Percentiles rank a stretch among this genome's conserved stretches.
These are phyloP conservation scores for Dittrichia graveolens DNA, from an alignment of 129 eudicot genomes.

Conservation along the genomic window DNA sequence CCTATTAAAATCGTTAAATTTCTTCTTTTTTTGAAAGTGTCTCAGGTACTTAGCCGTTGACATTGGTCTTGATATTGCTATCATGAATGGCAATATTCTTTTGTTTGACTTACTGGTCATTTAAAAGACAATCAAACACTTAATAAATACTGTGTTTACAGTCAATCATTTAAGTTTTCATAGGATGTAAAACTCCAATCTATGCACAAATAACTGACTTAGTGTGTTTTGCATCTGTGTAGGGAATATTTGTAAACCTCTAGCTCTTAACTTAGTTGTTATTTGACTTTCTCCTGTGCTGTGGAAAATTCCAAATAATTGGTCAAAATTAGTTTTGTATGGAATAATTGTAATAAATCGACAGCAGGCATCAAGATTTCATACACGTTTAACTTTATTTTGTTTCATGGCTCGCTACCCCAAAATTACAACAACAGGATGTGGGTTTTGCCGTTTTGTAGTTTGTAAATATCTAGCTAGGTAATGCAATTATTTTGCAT, in stretches of 20 bases:
- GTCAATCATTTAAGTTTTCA: no score
- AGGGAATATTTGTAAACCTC: not conserved
- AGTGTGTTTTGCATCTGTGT: not conserved
- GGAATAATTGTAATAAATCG: not conserved
- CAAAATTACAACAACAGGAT: not conserved
- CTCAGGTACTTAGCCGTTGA: no score
- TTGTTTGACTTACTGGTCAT: no score
- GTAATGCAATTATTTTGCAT: constrained; percentile 11
- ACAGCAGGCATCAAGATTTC: constrained; percentile 5
- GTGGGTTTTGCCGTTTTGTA: not conserved
- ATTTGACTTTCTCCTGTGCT: not conserved
- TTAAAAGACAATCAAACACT: no score
- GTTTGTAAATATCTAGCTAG: not conserved
- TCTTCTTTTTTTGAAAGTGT: no score
- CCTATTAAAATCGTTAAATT: no score
- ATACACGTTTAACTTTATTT: not conserved
- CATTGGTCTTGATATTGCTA: no score
- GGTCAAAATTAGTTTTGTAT: not conserved
- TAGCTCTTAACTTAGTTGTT: not conserved
- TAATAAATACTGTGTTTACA: no score
- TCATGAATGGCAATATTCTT: no score
- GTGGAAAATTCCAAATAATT: not conserved
- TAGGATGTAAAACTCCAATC: not conserved
- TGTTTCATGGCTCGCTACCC: not conserved
- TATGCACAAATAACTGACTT: not conserved